These are phyloP conservation scores for Dothidotthia symphoricarpi DNA, from an alignment of 2,329 filamentous ascomycete genomes.

Conservation along the genomic window DNA sequence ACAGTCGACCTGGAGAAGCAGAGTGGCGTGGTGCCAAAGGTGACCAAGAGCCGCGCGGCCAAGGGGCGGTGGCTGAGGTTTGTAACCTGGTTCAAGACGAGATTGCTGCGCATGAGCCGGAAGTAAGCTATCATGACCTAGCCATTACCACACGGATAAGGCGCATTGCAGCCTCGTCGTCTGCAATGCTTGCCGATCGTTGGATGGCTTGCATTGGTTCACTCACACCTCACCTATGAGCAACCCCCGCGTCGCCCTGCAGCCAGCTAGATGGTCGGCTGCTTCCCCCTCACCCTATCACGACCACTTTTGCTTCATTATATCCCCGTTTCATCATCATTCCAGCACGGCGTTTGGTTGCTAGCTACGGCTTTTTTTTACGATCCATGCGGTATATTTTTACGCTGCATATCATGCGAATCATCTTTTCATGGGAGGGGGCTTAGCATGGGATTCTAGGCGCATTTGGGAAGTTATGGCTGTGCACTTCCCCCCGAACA, in stretches of 20 bases:
- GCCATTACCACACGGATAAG: neutral
- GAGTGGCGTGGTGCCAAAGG: constrained; percentile 22
- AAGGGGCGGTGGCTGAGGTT: constrained; percentile 55
- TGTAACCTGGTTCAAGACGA: constrained; percentile 57
- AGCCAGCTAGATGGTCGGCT: neutral
- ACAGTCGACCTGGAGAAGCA: constrained; percentile 34
- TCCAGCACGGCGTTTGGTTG: constrained; percentile 27
- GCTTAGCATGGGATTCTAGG: constrained; percentile 12
- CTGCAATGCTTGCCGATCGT: too few relatives aligned
- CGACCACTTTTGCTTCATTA: constrained; percentile 5
- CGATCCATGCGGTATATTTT: constrained; percentile 15
- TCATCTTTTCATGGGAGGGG: constrained; percentile 14
- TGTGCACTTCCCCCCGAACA: constrained; percentile 1
- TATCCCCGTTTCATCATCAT: constrained; percentile 6
- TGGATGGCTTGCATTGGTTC: neutral
- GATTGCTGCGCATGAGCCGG: constrained; percentile 51
- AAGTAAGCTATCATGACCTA: constrained; percentile 2
- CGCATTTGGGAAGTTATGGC: constrained; percentile 11
- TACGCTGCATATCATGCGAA: constrained; percentile 24
- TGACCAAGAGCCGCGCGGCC: constrained; percentile 36
- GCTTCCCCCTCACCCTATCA: neutral
- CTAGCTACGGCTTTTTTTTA: constrained; percentile 13
- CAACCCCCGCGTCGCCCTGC: constrained; percentile 1
- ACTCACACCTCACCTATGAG: neutral
- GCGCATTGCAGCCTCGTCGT: too few relatives aligned